Conservation (phyloP, 352 stramenopile genomes). For the Blastocystis hominis region DNA sequence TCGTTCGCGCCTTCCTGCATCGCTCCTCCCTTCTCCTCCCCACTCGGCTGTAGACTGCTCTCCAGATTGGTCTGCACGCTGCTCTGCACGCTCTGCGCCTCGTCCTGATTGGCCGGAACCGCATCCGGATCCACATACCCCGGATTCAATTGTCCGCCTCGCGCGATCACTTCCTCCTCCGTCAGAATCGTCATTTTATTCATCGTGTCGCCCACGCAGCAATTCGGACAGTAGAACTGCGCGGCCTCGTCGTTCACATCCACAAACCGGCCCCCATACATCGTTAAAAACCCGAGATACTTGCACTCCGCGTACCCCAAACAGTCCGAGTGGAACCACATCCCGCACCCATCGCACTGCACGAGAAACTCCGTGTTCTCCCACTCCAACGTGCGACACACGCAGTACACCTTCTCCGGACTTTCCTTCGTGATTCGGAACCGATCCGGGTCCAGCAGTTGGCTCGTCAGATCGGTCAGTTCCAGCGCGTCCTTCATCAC, state of each 20-base stretch:
- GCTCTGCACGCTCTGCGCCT: too few species aligned
- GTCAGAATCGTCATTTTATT: neutral
- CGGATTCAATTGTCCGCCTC: neutral
- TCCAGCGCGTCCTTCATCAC: neutral
- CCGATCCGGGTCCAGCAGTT: neutral
- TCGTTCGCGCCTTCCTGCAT: too few species aligned
- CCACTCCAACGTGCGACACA: neutral
- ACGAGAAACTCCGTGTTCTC: constrained; percentile 23
- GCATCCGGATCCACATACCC: too few species aligned
- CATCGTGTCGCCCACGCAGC: neutral
- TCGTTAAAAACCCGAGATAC: neutral
- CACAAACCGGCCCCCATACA: neutral
- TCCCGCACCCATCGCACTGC: neutral
- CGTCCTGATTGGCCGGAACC: too few species aligned
- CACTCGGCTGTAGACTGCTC: too few species aligned
- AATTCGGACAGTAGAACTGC: constrained; percentile 17
- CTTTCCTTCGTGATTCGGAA: neutral
- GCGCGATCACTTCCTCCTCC: neutral
- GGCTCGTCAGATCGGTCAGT: neutral
- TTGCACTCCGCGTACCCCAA: constrained; percentile 28
- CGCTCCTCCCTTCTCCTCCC: too few species aligned
- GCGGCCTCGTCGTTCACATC: neutral
- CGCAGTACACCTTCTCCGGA: neutral
- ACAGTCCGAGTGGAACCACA: constrained; percentile 37
- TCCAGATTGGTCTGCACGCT: too few species aligned